Conservation (phyloP, 2,329 filamentous ascomycete species). For the Trichoderma asperellum region DNA sequence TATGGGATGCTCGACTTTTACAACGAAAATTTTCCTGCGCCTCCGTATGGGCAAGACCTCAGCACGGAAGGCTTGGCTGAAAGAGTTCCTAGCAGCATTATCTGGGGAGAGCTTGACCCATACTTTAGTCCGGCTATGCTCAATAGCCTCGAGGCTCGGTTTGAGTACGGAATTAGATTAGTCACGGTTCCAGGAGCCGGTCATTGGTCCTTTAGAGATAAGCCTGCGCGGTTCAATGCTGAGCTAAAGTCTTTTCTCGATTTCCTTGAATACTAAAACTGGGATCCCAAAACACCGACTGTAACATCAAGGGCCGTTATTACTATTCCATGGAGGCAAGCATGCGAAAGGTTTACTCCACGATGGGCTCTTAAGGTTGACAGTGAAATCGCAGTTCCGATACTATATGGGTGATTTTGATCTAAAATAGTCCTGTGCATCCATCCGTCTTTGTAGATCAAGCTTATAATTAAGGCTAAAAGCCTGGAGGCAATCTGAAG, state of each 20-base stretch:
- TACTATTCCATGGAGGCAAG: background rate
- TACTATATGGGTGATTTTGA: too few relatives aligned
- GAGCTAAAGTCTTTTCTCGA: background rate
- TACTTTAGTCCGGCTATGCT: background rate
- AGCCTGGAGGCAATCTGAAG: background rate
- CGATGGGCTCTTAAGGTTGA: too few relatives aligned
- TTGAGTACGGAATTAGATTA: background rate
- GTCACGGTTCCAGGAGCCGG: background rate
- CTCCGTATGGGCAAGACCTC: background rate
- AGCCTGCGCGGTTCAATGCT: background rate
- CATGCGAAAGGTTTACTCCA: background rate
- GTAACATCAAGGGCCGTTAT: background rate
- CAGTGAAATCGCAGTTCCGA: too few relatives aligned
- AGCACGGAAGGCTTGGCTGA: background rate
- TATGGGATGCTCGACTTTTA: background rate
- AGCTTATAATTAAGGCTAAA: background rate
- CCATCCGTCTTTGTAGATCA: background rate
- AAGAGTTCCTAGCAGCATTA: background rate
- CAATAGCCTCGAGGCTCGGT: background rate
- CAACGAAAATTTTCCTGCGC: background rate
- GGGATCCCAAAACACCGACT: background rate
- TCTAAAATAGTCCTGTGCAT: too few relatives aligned
- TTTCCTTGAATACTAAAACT: background rate
- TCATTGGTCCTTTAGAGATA: background rate
- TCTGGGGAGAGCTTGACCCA: background rate